Evolutionary conservation across 148 eudicot species (phyloP).

Genomic region (Euryodendron excelsum): DNA sequence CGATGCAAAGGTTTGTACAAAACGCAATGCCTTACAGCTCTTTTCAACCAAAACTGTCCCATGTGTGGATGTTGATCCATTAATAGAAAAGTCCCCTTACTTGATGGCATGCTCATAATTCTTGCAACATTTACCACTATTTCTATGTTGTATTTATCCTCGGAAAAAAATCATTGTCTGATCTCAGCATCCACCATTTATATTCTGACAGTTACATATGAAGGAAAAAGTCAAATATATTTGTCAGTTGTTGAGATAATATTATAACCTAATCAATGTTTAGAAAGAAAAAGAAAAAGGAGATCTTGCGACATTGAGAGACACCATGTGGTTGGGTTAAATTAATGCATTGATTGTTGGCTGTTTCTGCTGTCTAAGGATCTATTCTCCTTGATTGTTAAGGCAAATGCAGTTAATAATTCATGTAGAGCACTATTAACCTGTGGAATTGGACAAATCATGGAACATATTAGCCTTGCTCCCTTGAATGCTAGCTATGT

Average conservation of each 20-base stretch:
- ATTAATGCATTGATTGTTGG: background rate
- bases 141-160: background rate
- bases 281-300: background rate
- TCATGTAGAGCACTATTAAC: too few species aligned
- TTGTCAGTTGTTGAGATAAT: conserved; percentile 4
- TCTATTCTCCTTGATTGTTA: too few species aligned
- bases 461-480: too few species aligned
- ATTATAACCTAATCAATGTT: background rate
- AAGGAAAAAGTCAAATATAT: background rate
- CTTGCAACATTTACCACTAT: background rate
- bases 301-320: background rate
- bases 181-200: background rate
- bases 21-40: background rate
- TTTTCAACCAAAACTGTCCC: background rate
- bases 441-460: too few species aligned
- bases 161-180: background rate
- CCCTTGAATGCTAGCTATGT: too few species aligned
- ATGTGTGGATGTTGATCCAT: background rate
- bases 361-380: background rate
- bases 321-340: background rate
- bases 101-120: background rate
- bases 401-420: too few species aligned
- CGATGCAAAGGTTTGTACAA: background rate
- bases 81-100: background rate
- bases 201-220: background rate